phyloP scores from a whole-genome alignment of 1,284 basidiomycete species.

The Wallemia hederae region DNA sequence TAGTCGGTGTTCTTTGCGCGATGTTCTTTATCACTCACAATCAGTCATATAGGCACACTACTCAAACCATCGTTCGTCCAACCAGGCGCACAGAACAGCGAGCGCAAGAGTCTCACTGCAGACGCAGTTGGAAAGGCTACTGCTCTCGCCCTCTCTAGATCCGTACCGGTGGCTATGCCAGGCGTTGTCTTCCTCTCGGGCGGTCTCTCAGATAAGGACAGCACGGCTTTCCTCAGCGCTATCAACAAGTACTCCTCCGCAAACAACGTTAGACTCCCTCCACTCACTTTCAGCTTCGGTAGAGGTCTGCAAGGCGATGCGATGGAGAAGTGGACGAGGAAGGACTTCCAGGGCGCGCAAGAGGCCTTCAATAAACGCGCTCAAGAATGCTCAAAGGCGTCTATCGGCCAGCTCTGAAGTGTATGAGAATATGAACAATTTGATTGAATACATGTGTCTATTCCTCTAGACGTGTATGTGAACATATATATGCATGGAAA shows the following conservation, averaged over 20 bases:
- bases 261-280: conserved; percentile 13
- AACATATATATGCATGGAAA: not conserved
- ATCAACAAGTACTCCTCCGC: conserved; percentile 5
- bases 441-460: too few relatives aligned
- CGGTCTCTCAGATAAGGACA: conserved; percentile 8
- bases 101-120: conserved; percentile 17
- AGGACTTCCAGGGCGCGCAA: conserved; percentile 20
- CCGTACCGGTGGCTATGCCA: conserved; percentile 22
- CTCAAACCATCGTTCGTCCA: conserved; percentile 27
- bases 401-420: conserved; percentile 5
- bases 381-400: conserved; percentile 20
- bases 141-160: conserved; percentile 21
- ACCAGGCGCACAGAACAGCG: conserved; percentile 20
- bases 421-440: too few relatives aligned
- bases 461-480: too few relatives aligned
- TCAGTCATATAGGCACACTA: conserved; percentile 18
- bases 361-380: conserved; percentile 20
- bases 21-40: not conserved
- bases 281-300: conserved; percentile 24
- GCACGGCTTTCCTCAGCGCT: conserved; percentile 7
- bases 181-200: conserved; percentile 25
- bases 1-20: conserved; percentile 2
- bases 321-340: conserved; percentile 21
- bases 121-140: conserved; percentile 23
- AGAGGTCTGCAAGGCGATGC: conserved; percentile 24